Evolutionary conservation across 345 rosid genomes (phyloP).

Genomic region (Orychophragmus violaceus): DNA sequence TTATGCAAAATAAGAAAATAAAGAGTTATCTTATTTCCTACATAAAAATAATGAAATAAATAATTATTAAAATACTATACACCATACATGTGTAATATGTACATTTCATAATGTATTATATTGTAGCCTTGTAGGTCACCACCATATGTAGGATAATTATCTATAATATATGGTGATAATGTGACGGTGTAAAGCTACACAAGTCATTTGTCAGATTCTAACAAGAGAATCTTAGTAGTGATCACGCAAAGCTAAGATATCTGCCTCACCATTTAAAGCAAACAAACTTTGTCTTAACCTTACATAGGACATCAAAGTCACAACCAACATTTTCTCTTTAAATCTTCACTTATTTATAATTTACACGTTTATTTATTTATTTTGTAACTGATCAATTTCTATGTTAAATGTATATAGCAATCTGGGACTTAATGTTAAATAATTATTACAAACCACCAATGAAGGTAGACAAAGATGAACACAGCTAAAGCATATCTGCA

Average conservation of each 20-base stretch:
- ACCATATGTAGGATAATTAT: conserved; percentile 12
- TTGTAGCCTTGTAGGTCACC: background rate
- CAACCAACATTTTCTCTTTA: conserved; percentile 14
- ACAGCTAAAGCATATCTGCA: background rate
- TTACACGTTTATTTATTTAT: background rate
- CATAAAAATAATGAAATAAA: background rate
- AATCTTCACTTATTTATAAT: conserved; percentile 9
- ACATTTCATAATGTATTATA: background rate
- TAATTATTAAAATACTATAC: background rate
- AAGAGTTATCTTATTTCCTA: background rate
- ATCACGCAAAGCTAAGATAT: conserved; percentile 30
- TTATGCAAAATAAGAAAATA: background rate
- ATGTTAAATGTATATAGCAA: background rate
- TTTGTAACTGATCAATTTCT: background rate
- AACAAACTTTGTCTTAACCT: conserved; percentile 21
- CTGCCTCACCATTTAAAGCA: conserved; percentile 30
- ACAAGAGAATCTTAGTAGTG: conserved; percentile 30
- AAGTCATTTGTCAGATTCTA: conserved; percentile 28
- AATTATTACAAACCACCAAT: background rate
- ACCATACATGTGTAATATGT: background rate
- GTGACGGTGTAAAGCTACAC: conserved; percentile 9
- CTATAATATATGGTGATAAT: conserved; percentile 7
- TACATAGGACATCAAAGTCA: conserved; percentile 24
- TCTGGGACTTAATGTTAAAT: background rate
- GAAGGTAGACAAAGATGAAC: background rate